Conservation (phyloP, 495 filamentous ascomycete genomes). For the Thozetella sp. region DNA sequence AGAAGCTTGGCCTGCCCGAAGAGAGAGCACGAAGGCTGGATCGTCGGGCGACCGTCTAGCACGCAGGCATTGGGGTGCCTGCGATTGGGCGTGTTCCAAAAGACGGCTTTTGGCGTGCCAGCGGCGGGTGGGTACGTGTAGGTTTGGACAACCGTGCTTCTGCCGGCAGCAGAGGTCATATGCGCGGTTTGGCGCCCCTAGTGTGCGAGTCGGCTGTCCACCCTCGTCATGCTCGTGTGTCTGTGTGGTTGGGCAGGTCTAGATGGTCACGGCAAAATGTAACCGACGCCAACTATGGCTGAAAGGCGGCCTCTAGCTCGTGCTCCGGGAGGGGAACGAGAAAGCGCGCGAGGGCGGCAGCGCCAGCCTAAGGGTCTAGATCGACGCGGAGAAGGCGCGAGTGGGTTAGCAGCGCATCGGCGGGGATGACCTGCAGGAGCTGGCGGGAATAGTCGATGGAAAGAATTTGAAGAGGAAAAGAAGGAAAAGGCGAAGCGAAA, state of each 20-base stretch:
- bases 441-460: no score
- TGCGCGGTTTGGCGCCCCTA: background rate
- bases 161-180: background rate
- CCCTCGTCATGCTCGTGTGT: background rate
- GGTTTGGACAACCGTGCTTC: background rate
- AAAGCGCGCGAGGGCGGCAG: background rate
- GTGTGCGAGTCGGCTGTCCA: background rate
- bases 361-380: background rate
- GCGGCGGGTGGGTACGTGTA: background rate
- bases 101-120: background rate
- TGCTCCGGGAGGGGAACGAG: background rate
- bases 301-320: background rate
- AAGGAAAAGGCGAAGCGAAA: no score
- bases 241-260: background rate
- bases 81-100: constrained; percentile 2
- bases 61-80: background rate
- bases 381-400: background rate
- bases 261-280: background rate
- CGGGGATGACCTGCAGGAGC: background rate
- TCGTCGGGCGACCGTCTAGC: background rate
- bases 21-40: background rate
- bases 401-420: background rate
- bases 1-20: background rate
- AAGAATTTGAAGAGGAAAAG: no score
- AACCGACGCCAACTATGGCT: background rate